A percentile compares a stretch with the other conserved stretches of the same genome.
These are phyloP conservation scores for Alternaria sp. DNA, from an alignment of 2,329 filamentous ascomycete genomes.

Conservation along the genomic window DNA sequence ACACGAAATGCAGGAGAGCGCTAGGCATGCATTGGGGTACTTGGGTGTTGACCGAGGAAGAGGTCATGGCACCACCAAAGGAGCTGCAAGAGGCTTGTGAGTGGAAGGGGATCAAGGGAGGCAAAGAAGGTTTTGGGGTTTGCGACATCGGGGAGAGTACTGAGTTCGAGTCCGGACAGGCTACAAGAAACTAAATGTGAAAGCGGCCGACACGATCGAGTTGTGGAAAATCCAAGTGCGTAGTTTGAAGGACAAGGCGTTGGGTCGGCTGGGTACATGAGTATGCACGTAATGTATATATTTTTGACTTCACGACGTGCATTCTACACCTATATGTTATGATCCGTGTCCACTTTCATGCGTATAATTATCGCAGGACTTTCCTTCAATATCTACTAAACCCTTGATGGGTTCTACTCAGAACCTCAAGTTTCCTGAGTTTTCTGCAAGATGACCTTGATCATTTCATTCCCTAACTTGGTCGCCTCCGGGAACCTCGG, in stretches of 20 bases:
- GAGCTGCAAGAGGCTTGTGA: conserved; percentile 74
- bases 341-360: background rate
- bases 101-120: conserved; percentile 73
- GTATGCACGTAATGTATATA: background rate
- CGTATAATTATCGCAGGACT: background rate
- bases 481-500: conserved; percentile 87
- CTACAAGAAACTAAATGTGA: background rate
- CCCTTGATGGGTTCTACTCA: background rate
- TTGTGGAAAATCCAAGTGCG: background rate
- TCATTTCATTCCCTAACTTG: conserved; percentile 93
- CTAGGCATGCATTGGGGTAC: conserved; percentile 91
- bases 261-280: background rate
- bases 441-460: conserved; percentile 90
- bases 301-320: background rate
- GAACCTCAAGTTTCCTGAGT: conserved; percentile 49
- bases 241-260: background rate
- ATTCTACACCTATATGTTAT: background rate
- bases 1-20: conserved; percentile 78
- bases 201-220: background rate
- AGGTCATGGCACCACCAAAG: conserved; percentile 80
- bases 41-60: conserved; percentile 85
- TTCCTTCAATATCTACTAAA: background rate
- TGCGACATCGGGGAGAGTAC: conserved; percentile 81
- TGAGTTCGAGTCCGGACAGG: conserved; percentile 61
- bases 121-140: conserved; percentile 82